These are phyloP conservation scores for Pyrenophora graminea DNA, from an alignment of 2,329 filamentous ascomycete species.

Conservation along the genomic window DNA sequence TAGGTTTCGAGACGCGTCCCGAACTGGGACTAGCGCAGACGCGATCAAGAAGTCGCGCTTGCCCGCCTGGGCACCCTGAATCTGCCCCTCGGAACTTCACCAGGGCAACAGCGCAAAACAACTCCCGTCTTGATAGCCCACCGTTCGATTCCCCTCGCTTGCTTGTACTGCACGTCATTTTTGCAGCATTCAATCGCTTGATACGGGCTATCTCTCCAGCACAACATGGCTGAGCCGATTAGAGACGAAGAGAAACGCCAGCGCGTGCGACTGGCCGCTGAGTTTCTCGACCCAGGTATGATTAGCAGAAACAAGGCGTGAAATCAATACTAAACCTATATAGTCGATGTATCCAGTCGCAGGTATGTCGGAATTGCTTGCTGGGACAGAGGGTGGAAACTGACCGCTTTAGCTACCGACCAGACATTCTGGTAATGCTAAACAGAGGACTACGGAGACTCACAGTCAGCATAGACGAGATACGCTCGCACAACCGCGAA, in stretches of 20 bases:
- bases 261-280: slow-evolving; percentile 82
- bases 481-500: slow-evolving; percentile 82
- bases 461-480: slow-evolving; percentile 76
- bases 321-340: slow-evolving; percentile 26
- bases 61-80: slow-evolving; percentile 14
- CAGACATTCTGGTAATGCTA: slow-evolving; percentile 80
- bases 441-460: slow-evolving; percentile 64
- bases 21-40: slow-evolving; percentile 20
- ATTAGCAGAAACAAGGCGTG: slow-evolving; percentile 6
- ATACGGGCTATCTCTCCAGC: not conserved
- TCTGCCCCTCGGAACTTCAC: slow-evolving; percentile 23
- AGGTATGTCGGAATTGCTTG: slow-evolving; percentile 46
- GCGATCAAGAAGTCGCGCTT: slow-evolving; percentile 24
- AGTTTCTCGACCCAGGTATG: slow-evolving; percentile 92
- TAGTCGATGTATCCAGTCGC: slow-evolving; percentile 62
- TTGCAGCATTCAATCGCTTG: not conserved
- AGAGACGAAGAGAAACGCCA: slow-evolving; percentile 83
- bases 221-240: slow-evolving; percentile 49
- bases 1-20: slow-evolving; percentile 22
- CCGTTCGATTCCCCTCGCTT: slow-evolving; percentile 1
- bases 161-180: not conserved
- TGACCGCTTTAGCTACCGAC: slow-evolving; percentile 72
- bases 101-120: slow-evolving; percentile 13
- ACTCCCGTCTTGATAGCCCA: slow-evolving; percentile 17
- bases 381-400: slow-evolving; percentile 18